Evolutionary conservation across 2,329 filamentous ascomycete genomes (phyloP), one percentile per base, ranked within the genome.

Genomic region (Botrytis sinoallii): DNA sequence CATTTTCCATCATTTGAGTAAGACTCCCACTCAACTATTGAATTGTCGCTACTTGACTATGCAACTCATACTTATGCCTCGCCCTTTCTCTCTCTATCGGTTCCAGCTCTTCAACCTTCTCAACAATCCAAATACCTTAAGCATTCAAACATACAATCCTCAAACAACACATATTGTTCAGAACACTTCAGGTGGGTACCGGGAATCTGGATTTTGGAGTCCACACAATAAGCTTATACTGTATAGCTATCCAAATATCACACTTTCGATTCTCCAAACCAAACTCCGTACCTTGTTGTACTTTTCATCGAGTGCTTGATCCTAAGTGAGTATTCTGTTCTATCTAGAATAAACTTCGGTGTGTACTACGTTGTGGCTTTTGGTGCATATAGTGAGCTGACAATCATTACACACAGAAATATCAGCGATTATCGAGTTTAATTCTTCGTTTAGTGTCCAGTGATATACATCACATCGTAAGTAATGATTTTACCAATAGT

Each of bases 371-470:
- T n/a, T 55, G 25, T 29, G n/a, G 8, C 0, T 8, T 29, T 16
- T 16, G 16, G 25, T 29, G 8, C 2, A 55, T 8, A 18, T 1
- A 55, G 12, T 55, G 25, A 55, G 12, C 48, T 55, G 25, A 55
- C 25, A 55, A 6, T 16, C 5, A 8, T 9, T 55, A 0, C 12
- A 0, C 4, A 29, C 1, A 16, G 52, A 55, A 3, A 16, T 16
- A n/a, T 5, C 2, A 16, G 12, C 6, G 3, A 16, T 0, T 16
- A 8, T 7, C 52, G 0, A 29, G 1, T 3, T 0, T 1, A 16
- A 7, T 25, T 3, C 7, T 5, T 16, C 25, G 16, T 55, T 29
- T n/a, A 7, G 25, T n/a, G 7, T 0, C 12, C 14, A 55, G 12
- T 14, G 25, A n/a, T 5, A 14, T 4, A 55, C 16, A n/a, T 29